Conservation (phyloP, 345 rosid species). For the Laguncularia racemosa region DNA sequence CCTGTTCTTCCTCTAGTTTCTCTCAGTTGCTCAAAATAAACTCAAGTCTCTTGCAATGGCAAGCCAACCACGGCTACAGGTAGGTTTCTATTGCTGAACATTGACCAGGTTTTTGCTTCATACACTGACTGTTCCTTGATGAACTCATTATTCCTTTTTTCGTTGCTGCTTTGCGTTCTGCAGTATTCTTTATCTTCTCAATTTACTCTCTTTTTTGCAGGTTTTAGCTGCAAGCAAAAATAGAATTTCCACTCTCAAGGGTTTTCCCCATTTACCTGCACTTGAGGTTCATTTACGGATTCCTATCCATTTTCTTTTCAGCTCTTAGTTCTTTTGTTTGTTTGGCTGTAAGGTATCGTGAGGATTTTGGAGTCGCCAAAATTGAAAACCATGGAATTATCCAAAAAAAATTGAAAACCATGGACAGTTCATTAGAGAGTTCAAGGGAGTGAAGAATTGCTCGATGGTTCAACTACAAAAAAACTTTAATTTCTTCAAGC, state of each 20-base stretch:
- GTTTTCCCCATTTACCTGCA: constrained; percentile 80
- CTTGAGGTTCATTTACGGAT: constrained; percentile 61
- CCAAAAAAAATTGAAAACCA: too few species aligned
- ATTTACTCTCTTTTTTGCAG: constrained; percentile 22
- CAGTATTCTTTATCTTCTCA: too few species aligned
- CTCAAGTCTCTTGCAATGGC: constrained; percentile 95
- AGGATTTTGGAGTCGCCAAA: too few species aligned
- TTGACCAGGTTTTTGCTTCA: constrained; percentile 1
- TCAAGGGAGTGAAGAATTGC: too few species aligned
- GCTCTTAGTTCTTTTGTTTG: background rate
- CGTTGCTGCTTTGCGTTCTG: background rate
- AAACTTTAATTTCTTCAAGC: too few species aligned
- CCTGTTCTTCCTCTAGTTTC: constrained; percentile 45
- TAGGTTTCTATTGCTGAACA: constrained; percentile 16
- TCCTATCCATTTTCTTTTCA: constrained; percentile 3
- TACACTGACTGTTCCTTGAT: background rate
- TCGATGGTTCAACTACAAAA: too few species aligned
- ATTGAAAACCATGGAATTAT: too few species aligned
- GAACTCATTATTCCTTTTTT: background rate
- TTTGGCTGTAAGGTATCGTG: background rate
- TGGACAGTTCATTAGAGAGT: too few species aligned
- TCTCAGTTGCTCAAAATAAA: constrained; percentile 96
- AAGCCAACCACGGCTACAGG: constrained; percentile 98
- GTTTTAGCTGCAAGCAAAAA: constrained; percentile 98
- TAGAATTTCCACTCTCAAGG: constrained; percentile 82